phyloP scores from a whole-genome alignment of 73 alveolate species.

The Paramecium sexaurelia region DNA sequence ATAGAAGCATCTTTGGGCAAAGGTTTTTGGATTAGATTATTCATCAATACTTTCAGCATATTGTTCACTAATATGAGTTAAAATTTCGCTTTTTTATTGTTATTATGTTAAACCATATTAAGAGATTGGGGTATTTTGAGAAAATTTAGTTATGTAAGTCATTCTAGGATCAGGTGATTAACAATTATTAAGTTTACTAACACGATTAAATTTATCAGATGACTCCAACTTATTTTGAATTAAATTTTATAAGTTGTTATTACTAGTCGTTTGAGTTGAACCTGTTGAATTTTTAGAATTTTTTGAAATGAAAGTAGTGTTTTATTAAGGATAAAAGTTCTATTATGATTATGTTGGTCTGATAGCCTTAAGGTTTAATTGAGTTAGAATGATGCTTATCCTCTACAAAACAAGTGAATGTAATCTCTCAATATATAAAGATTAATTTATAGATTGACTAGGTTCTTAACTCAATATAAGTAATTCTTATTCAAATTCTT shows the following conservation, averaged over 20 bases:
- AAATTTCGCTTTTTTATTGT: conserved; percentile 7
- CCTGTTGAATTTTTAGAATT: background rate
- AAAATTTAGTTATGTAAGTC: conserved; percentile 45
- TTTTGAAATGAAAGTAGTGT: background rate
- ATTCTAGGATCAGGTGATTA: conserved; percentile 32
- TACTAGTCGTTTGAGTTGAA: background rate
- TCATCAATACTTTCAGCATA: background rate
- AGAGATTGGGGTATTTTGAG: background rate
- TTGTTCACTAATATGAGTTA: conserved; percentile 7
- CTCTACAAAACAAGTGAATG: conserved; percentile 30
- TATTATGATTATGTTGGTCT: background rate
- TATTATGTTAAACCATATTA: background rate
- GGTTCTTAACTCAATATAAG: background rate
- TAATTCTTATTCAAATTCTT: background rate
- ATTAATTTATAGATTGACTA: background rate
- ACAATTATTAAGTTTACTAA: background rate
- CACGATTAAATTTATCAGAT: background rate
- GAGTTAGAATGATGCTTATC: background rate
- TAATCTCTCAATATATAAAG: conserved; percentile 21
- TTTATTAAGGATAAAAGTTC: background rate
- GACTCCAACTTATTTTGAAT: background rate
- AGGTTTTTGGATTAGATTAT: background rate
- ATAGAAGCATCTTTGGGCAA: background rate
- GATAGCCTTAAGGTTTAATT: background rate
- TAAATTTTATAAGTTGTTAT: background rate